phyloP scores from a whole-genome alignment of 2,329 filamentous ascomycete species.

The Pleurostoma richardsiae region DNA sequence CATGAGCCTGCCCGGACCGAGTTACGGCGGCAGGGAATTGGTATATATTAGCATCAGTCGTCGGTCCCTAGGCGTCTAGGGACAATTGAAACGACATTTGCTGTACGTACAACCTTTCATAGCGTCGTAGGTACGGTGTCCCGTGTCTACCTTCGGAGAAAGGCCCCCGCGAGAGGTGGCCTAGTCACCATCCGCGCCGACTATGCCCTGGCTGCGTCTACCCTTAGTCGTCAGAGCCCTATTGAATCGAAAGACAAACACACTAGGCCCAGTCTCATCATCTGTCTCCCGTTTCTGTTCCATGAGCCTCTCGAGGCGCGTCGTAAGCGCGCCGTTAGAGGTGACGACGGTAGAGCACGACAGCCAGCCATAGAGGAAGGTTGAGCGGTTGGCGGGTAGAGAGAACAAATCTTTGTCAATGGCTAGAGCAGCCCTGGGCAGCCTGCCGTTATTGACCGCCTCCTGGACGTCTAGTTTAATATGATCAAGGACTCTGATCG shows the following conservation, averaged over 20 bases:
- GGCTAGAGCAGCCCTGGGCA: constrained; percentile 4
- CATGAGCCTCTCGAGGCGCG: constrained; percentile 4
- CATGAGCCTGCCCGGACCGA: too few species aligned
- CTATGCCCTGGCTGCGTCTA: neutral
- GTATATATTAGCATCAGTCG: too few species aligned
- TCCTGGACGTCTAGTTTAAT: neutral
- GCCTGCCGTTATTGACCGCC: constrained; percentile 1
- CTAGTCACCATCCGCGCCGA: too few species aligned
- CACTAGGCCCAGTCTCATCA: constrained; percentile 5
- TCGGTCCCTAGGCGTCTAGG: too few species aligned
- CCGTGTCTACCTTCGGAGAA: too few species aligned
- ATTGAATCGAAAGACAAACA: constrained; percentile 5
- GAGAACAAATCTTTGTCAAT: constrained; percentile 3
- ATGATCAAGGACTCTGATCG: constrained; percentile 3
- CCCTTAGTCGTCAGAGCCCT: constrained; percentile 8
- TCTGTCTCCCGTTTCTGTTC: constrained; percentile 5
- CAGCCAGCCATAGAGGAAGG: constrained; percentile 4
- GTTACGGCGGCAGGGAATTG: too few species aligned
- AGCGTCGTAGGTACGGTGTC: too few species aligned
- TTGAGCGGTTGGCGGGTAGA: constrained; percentile 4
- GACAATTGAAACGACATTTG: too few species aligned
- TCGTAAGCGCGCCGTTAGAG: constrained; percentile 4
- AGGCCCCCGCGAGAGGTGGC: too few species aligned
- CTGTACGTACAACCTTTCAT: too few species aligned
- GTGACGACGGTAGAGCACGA: constrained; percentile 4